Evolutionary conservation across 2,329 filamentous ascomycete genomes (phyloP).

Genomic region (Claviceps pusilla): DNA sequence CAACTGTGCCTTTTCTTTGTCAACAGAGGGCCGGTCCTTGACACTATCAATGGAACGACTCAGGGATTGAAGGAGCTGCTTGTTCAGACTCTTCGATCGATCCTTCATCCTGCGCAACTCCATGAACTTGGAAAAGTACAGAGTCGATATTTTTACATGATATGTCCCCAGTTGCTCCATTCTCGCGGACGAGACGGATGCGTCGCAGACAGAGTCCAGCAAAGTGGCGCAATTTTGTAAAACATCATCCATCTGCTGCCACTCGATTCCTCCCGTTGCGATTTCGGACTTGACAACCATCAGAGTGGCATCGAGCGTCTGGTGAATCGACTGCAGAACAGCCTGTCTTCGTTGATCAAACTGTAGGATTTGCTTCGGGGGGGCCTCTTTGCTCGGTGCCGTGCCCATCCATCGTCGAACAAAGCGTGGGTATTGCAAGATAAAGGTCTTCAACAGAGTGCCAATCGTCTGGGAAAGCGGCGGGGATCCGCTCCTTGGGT

Average conservation of each 20-base stretch:
- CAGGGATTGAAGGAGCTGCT: conserved; percentile 39
- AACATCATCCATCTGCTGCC: conserved; percentile 41
- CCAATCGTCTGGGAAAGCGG: conserved; percentile 11
- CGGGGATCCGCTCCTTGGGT: conserved; percentile 7
- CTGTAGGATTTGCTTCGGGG: conserved; percentile 42
- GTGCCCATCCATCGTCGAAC: conserved; percentile 47
- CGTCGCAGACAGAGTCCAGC: conserved; percentile 35
- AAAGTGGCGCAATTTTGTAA: conserved; percentile 41
- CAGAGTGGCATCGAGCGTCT: conserved; percentile 45
- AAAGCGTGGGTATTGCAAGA: conserved; percentile 45
- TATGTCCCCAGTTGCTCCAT: conserved; percentile 28
- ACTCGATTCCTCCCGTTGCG: conserved; percentile 30
- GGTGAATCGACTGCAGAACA: conserved; percentile 35
- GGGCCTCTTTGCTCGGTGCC: conserved; percentile 32
- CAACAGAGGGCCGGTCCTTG: conserved; percentile 34
- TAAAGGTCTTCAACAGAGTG: conserved; percentile 36
- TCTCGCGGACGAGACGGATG: conserved; percentile 14
- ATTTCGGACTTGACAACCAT: conserved; percentile 40
- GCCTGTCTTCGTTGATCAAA: conserved; percentile 45
- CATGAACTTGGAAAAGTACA: conserved; percentile 52
- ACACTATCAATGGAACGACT: conserved; percentile 50
- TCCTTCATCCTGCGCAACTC: conserved; percentile 30
- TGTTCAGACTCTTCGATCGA: conserved; percentile 21
- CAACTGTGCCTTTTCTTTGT: conserved; percentile 46
- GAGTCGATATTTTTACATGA: conserved; percentile 52